Evolutionary conservation across 163 green algal species (phyloP).

Genomic region (Scenedesmus sp.): DNA sequence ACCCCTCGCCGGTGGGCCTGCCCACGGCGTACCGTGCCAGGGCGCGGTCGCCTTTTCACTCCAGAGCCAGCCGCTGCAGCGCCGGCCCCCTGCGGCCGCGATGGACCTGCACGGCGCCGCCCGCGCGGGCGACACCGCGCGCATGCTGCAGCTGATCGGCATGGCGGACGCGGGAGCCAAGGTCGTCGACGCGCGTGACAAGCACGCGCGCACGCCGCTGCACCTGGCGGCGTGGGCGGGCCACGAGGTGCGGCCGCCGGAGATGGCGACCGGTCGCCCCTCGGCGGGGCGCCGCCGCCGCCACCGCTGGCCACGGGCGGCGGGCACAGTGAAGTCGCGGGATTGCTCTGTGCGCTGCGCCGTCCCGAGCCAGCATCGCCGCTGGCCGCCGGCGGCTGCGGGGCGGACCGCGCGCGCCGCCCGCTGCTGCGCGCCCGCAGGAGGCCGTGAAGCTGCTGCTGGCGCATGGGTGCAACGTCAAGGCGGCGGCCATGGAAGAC

Average conservation of each 20-base stretch:
- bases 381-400: too few species aligned
- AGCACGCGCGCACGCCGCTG: conserved; percentile 68
- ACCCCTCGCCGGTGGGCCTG: too few species aligned
- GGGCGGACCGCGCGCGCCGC: too few species aligned
- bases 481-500: conserved; percentile 65
- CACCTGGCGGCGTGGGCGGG: conserved; percentile 78
- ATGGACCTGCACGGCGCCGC: conserved; percentile 67
- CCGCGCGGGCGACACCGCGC: conserved; percentile 59
- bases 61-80: too few species aligned
- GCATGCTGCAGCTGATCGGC: conserved; percentile 50
- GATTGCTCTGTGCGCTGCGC: too few species aligned
- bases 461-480: conserved; percentile 49
- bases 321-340: too few species aligned
- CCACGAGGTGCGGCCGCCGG: conserved; percentile 63
- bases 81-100: too few species aligned
- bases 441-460: conserved; percentile 73
- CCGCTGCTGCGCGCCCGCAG: conserved; percentile 19
- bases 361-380: too few species aligned
- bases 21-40: too few species aligned
- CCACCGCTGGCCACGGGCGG: background rate
- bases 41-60: too few species aligned
- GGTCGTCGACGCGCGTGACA: conserved; percentile 55
- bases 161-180: conserved; percentile 38
- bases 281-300: background rate
- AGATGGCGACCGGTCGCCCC: too few species aligned